Conservation (phyloP, 345 rosid genomes). For the Arabidopsis thaliana region DNA sequence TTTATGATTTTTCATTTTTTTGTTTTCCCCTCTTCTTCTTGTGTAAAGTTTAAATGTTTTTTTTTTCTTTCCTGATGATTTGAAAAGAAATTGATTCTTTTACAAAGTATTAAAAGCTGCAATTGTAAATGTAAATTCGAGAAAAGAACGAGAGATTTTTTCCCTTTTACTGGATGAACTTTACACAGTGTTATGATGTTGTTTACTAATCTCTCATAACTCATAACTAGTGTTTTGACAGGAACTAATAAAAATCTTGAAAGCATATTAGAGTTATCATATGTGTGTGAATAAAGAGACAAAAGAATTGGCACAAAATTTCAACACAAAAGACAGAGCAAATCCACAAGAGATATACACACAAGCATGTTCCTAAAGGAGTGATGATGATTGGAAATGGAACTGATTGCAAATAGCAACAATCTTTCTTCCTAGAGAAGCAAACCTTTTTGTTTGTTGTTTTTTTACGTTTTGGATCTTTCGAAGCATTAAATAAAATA, state of each 20-base stretch:
- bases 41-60: slow-evolving; percentile 26
- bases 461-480: too few species aligned
- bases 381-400: slow-evolving; percentile 30
- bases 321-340: slow-evolving; percentile 28
- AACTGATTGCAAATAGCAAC: slow-evolving; percentile 1
- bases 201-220: not conserved
- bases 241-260: not conserved
- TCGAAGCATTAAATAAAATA: too few species aligned
- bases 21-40: not conserved
- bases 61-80: not conserved
- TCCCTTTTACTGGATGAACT: not conserved
- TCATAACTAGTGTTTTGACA: not conserved
- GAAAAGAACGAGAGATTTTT: slow-evolving; percentile 5
- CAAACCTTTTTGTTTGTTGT: not conserved
- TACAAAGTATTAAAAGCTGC: not conserved
- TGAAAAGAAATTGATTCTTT: slow-evolving; percentile 34
- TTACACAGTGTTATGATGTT: not conserved
- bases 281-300: not conserved
- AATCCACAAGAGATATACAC: slow-evolving; percentile 12
- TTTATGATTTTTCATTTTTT: slow-evolving; percentile 16
- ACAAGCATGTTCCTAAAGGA: slow-evolving; percentile 19
- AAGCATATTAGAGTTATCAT: not conserved
- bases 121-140: slow-evolving; percentile 38
- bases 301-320: slow-evolving; percentile 4
- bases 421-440: slow-evolving; percentile 12